Conservation (phyloP, 2,329 filamentous ascomycete genomes). For the Aureobasidium sp. region DNA sequence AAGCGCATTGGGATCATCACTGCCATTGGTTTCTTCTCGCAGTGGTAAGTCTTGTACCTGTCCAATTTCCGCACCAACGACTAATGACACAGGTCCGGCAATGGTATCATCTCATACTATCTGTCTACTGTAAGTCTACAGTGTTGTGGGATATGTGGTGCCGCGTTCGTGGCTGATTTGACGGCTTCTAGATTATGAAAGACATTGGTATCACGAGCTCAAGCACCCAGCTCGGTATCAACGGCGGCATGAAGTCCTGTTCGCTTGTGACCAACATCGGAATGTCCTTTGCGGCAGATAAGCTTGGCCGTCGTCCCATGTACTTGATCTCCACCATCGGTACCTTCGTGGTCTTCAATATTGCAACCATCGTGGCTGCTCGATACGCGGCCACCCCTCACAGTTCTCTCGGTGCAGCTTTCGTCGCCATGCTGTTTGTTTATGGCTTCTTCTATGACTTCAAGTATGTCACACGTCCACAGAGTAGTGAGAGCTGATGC, state of each 20-base stretch:
- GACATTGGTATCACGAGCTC: conserved; percentile 32
- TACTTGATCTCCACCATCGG: conserved; percentile 1
- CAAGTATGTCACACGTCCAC: conserved; percentile 24
- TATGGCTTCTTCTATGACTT: conserved; percentile 28
- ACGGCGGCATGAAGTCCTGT: conserved; percentile 26
- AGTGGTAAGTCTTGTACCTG: conserved; percentile 24
- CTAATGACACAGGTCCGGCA: conserved; percentile 23
- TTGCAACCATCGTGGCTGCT: not conserved
- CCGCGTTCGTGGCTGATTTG: conserved; percentile 12
- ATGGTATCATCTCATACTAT: conserved; percentile 33
- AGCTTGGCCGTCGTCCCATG: not conserved
- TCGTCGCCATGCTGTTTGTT: conserved; percentile 20
- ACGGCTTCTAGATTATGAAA: conserved; percentile 24
- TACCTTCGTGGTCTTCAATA: not conserved
- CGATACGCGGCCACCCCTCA: not conserved
- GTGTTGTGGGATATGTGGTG: no score
- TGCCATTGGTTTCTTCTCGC: conserved; percentile 32
- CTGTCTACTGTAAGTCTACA: conserved; percentile 20
- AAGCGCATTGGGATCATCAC: conserved; percentile 35
- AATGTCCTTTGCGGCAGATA: not conserved
- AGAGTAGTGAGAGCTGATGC: conserved; percentile 23
- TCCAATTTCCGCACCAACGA: no score
- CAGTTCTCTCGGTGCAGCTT: not conserved
- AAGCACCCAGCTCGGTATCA: conserved; percentile 34
- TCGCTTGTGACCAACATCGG: not conserved